Conservation (phyloP, 2,329 filamentous ascomycete species). For the Cladorrhinum sp. region DNA sequence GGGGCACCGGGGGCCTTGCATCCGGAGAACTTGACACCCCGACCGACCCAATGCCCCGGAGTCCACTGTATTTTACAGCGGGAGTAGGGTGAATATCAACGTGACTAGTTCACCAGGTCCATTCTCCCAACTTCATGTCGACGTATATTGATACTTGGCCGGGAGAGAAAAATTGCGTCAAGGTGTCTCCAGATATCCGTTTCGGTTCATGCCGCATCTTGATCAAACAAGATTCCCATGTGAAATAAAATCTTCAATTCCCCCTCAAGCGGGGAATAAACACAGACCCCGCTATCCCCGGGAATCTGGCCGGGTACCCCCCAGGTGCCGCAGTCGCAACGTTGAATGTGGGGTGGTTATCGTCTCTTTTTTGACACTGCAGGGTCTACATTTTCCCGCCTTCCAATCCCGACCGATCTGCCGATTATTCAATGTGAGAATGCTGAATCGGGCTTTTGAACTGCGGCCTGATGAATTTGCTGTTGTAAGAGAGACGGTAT, state of each 20-base stretch:
- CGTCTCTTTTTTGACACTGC: conserved; percentile 1
- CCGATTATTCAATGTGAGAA: conserved; percentile 21
- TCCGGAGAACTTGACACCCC: neutral
- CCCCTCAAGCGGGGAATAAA: neutral
- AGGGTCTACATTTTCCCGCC: conserved; percentile 31
- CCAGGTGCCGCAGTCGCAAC: neutral
- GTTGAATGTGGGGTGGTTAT: neutral
- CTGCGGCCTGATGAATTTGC: conserved; percentile 17
- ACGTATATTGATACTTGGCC: too few relatives aligned
- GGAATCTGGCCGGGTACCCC: neutral
- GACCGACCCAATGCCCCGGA: neutral
- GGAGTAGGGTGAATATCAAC: neutral
- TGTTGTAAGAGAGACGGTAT: neutral
- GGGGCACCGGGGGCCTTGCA: conserved; percentile 1
- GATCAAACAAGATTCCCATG: neutral
- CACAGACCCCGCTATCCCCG: neutral
- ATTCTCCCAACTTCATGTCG: too few relatives aligned
- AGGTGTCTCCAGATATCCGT: neutral
- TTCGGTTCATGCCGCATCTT: neutral
- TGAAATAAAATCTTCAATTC: too few relatives aligned
- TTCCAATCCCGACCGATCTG: conserved; percentile 26
- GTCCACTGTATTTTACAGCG: neutral
- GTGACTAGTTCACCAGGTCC: too few relatives aligned
- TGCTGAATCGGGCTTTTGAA: conserved; percentile 12
- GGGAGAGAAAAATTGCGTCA: too few relatives aligned